Percentiles rank a stretch among this genome's conserved stretches.
Evolutionary conservation across 805 yeast species (phyloP).

Genomic region (Candida gorgasii): DNA sequence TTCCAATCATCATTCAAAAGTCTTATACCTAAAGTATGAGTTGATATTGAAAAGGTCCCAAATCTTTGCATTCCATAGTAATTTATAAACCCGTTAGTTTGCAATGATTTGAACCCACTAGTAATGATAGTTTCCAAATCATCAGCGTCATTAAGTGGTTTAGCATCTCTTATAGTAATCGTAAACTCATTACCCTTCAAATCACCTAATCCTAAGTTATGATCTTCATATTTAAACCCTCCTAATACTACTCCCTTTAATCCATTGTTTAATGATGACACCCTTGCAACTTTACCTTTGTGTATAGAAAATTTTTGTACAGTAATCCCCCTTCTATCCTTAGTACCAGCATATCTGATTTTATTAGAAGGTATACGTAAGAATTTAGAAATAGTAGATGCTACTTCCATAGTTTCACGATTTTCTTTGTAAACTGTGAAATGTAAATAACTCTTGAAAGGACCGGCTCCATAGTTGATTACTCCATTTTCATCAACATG

Average conservation of each 20-base stretch:
- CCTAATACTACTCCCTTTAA: conserved; percentile 81
- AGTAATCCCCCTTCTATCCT: conserved; percentile 94
- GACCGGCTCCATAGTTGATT: conserved; percentile 73
- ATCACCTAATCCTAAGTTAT: conserved; percentile 73
- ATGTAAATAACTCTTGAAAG: conserved; percentile 65
- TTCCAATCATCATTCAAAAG: conserved; percentile 76
- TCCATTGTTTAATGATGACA: conserved; percentile 72
- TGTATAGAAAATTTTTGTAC: conserved; percentile 77
- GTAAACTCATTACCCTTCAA: conserved; percentile 85
- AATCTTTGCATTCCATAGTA: conserved; percentile 98
- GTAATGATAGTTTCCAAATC: conserved; percentile 46
- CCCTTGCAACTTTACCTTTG: conserved; percentile 69
- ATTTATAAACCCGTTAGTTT: conserved; percentile 78
- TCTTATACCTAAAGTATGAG: conserved; percentile 80
- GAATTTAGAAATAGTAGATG: conserved; percentile 68
- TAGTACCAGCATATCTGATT: conserved; percentile 89
- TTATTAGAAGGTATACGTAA: conserved; percentile 70
- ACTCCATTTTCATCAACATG: conserved; percentile 51
- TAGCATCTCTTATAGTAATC: conserved; percentile 78
- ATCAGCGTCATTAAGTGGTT: conserved; percentile 31
- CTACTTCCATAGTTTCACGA: conserved; percentile 96
- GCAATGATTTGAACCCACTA: conserved; percentile 57
- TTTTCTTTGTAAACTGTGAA: conserved; percentile 89
- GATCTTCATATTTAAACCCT: conserved; percentile 66
- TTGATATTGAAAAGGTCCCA: conserved; percentile 92